Evolutionary conservation across 2,329 filamentous ascomycete genomes (phyloP), one percentile per base, ranked within the genome.

Genomic region (Fusarium subtropicale): DNA sequence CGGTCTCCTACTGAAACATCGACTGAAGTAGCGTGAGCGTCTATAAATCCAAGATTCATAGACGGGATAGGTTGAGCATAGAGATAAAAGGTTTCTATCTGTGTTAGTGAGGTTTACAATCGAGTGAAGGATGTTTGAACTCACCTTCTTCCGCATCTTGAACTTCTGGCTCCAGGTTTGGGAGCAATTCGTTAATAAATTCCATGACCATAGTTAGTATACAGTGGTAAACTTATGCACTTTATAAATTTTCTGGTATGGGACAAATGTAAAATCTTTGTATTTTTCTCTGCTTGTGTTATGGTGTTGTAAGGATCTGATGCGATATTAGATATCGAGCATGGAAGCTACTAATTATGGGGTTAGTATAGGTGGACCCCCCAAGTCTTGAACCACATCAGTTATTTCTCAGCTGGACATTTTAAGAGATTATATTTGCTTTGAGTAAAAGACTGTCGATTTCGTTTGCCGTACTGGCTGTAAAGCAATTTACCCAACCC

Each of bases 31-130:
- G 92, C 89, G 68, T 87, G 88, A 18, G 91, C 83, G 77, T 97
- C 91, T 68, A 98, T 82, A 79, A 97, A 96, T 75, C 95, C 96
- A 12, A 98, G 89, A 73, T 94, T 90, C 56, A 89, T 88, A 15
- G 91, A 91, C 0, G 91, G 89, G 28, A 93, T 87, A 20, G 88
- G 81, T 76, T 91, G 89, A 44, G 93, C 91, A 83, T 97, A 97
- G 57, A 97, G 85, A 38, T 94, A 81, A 76, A 97, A 97, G 7
- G 93, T 92, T 82, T 98, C 95, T 97, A 38, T 38, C 18, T n/a
- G 28, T 44, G 36, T 66, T 56, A 53, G 56, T 64, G 33, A 48
- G 45, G n/a, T 31, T 18, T 53, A 33, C 28, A 13, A 20, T 39
- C 13, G 39, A 64, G 66, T 42, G 28, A 26, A 34, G 20, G 26